Evolutionary conservation across 2,329 filamentous ascomycete genomes (phyloP), one percentile per base, ranked within the genome.

Genomic region (Aspergillus texensis): DNA sequence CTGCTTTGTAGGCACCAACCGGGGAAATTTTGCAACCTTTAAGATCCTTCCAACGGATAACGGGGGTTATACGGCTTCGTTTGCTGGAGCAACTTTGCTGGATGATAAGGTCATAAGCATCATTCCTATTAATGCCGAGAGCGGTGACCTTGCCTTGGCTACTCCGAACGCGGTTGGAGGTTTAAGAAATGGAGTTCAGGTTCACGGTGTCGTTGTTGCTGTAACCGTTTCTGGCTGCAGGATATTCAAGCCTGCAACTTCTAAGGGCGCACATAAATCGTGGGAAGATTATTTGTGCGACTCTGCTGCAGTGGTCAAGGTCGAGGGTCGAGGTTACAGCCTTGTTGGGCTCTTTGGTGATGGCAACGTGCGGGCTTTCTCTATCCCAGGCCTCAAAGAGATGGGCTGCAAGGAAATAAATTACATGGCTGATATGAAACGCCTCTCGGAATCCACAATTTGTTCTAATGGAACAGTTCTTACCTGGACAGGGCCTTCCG

Each of bases 191-290:
- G 94, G 94, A 1, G 78, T 82, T 11, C 91, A 91, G 72, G 85
- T 95, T 2, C 89, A 95, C 68, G 95, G 95, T 16, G 88, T 91
- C 1, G 79, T 99, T 12, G 84, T 98, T 53, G 92, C 88, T 62
- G 91, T 94, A 77, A 92, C 89, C 1, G 79, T 82, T 46, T 85
- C 85, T 4, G 92, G 93, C 70, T 90, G 89, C n/a, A 88, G 94
- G 61, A 88, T 99, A 56, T 97, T 97, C 83, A 92, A 89, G 68
- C 94, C 95, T 0, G 89, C 93, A 3, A 87, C 87, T 1, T 85
- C 89, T 24, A 98, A 97, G 79, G 95, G 94, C n/a, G 94, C 94
- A 0, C 92, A 93, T 61, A 97, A 95, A 71, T 88, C 89, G 1
- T 98, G 95, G 79, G 93, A 97, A 71, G 89, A 92, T 68, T 87